Conservation (phyloP, 805 yeast genomes). For the Metschnikowia cubensis region DNA sequence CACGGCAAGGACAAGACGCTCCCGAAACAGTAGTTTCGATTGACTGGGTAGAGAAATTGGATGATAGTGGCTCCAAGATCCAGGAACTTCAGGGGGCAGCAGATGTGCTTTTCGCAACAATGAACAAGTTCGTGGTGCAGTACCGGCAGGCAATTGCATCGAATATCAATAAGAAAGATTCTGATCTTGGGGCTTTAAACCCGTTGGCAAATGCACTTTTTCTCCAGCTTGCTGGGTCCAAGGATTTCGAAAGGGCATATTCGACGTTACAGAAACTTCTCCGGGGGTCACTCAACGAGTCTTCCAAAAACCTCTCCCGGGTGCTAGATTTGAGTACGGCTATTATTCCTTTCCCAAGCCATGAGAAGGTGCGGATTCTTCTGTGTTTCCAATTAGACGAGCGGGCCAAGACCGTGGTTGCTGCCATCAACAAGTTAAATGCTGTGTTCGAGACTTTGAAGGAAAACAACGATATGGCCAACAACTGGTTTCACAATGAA, state of each 20-base stretch:
- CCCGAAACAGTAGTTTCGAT: conserved; percentile 28
- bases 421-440: conserved; percentile 32
- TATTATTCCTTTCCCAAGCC: conserved; percentile 47
- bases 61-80: conserved; percentile 17
- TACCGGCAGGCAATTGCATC: conserved; percentile 32
- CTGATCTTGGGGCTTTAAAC: conserved; percentile 45
- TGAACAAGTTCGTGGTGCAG: conserved; percentile 36
- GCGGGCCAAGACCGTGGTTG: conserved; percentile 30
- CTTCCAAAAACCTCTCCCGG: conserved; percentile 20
- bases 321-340: conserved; percentile 47
- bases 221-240: conserved; percentile 48
- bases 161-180: conserved; percentile 9
- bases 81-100: conserved; percentile 19
- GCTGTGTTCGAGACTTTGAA: conserved; percentile 35
- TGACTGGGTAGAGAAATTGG: conserved; percentile 19
- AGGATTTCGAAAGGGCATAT: conserved; percentile 45
- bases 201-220: conserved; percentile 60
- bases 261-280: conserved; percentile 32
- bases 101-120: conserved; percentile 27
- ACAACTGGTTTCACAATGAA: conserved; percentile 46
- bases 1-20: conserved; percentile 1
- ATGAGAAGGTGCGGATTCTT: conserved; percentile 40
- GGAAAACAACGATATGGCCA: conserved; percentile 31
- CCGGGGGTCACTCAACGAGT: neutral
- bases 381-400: conserved; percentile 26